Conservation (phyloP, 805 yeast genomes). For the Ascoidea asiatica region DNA sequence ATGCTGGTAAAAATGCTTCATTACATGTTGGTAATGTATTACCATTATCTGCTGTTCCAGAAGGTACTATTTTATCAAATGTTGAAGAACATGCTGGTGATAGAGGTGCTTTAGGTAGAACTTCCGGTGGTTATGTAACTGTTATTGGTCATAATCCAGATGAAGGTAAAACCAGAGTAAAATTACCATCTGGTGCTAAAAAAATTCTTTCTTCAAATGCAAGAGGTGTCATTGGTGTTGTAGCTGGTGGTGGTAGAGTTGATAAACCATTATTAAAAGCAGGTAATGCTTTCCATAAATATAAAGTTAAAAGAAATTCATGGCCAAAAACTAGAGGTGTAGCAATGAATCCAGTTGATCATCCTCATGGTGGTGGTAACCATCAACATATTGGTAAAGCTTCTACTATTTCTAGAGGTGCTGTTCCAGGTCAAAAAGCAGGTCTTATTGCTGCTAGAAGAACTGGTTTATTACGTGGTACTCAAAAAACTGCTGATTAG, state of each 20-base stretch:
- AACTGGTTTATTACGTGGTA: constrained; percentile 99
- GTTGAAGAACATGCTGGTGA: constrained; percentile 98
- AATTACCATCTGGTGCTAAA: constrained; percentile 99
- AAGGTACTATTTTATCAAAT: constrained; percentile 97
- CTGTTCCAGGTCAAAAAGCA: constrained; percentile 99
- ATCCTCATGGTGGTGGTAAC: constrained; percentile 99
- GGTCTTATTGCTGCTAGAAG: constrained; percentile 99
- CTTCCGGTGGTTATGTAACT: constrained; percentile 99
- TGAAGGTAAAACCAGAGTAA: constrained; percentile 97
- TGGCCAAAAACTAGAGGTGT: constrained; percentile 99
- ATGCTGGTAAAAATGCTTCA: constrained; percentile 98
- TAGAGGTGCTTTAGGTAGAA: constrained; percentile 99
- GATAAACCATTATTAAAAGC: constrained; percentile 99
- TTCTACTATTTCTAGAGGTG: constrained; percentile 98
- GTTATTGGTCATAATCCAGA: constrained; percentile 99
- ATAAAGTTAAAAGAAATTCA: constrained; percentile 98
- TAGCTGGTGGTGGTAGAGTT: constrained; percentile 99
- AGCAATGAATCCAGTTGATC: constrained; percentile 99
- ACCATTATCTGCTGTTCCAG: constrained; percentile 96
- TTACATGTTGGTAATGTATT: constrained; percentile 94
- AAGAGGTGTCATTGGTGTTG: constrained; percentile 99
- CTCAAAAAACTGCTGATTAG: constrained; percentile 83
- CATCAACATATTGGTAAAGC: constrained; percentile 99
- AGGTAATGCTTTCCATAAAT: constrained; percentile 99
- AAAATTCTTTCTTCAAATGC: constrained; percentile 90